Base-by-base conservation (phyloP, 2,329 filamentous ascomycete genomes). In the Ophiosphaerella narmari region DNA sequence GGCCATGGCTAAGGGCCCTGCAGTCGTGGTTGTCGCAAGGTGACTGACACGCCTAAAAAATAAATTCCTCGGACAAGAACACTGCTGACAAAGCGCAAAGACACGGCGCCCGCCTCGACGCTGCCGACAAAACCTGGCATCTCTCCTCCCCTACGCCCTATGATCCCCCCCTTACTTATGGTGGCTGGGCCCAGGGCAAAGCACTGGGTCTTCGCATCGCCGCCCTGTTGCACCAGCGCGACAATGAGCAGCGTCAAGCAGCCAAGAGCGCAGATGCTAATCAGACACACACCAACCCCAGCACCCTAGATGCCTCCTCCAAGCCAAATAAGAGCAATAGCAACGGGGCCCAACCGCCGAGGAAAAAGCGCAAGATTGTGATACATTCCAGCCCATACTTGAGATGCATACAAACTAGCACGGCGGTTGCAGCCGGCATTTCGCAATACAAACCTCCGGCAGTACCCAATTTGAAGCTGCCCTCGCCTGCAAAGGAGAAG, bases 331-430 rank as follows among this genome's bases (percentile, higher is more conserved):
- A 8, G 35, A n/a, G 23, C 26, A 18, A 12, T 26, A 13, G 21
- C 39, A 18, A 16, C 14, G 1, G 38, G 3, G 11, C 14, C 9
- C 31, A 32, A 39, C 29, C 16, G 38, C 46, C 48, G 68, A 82
- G 80, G 59, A 82, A 84, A 58, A 83, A 80, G 60, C 90, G 89
- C 75, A 89, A 88, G 67, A 81, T 97, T 49, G 83, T 96, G 62
- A 85, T 99, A 49, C 93, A 99, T 75, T 89, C 86, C 57, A 97
- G 93, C n/a, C 94, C 94, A 0, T 99, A 93, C 67, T 78, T 96
- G 45, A 85, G 94, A 74, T 99, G 94, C 71, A 82, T 97, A 12
- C 93, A 99, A 74, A 97, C 93, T 0, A 90, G 91, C 11, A 85
- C 96, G 43, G 92, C 87, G 26, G 90, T 97, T 67, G 88, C 88